Conservation (phyloP, 148 eudicot species). For the Vaccinium myrtillus region DNA sequence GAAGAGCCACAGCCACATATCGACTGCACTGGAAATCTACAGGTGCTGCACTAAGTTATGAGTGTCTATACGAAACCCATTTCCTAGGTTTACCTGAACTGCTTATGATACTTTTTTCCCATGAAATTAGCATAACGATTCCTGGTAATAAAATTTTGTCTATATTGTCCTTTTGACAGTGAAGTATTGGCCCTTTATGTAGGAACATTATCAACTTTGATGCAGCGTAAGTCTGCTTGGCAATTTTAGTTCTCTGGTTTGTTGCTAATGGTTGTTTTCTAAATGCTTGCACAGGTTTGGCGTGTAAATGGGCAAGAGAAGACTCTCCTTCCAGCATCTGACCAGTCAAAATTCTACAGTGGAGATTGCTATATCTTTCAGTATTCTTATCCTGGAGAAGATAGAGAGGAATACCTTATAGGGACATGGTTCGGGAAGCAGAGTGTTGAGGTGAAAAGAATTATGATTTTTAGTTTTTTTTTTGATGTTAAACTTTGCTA, state of each 20-base stretch:
- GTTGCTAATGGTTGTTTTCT: background rate
- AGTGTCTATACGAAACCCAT: background rate
- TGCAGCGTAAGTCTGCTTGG: background rate
- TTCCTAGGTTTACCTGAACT: slow-evolving; percentile 1
- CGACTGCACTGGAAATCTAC: slow-evolving; percentile 94
- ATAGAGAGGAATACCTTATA: slow-evolving; percentile 77
- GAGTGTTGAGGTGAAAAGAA: slow-evolving; percentile 67
- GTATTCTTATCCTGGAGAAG: slow-evolving; percentile 85
- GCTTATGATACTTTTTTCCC: background rate
- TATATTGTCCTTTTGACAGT: background rate
- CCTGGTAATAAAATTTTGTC: background rate
- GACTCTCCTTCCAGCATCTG: slow-evolving; percentile 66
- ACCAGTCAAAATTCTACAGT: slow-evolving; percentile 85
- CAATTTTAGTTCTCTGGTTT: slow-evolving; percentile 1
- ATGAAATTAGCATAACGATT: background rate
- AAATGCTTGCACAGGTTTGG: slow-evolving; percentile 70
- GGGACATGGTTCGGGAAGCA: slow-evolving; percentile 97
- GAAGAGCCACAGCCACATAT: slow-evolving; percentile 83
- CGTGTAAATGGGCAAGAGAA: slow-evolving; percentile 69
- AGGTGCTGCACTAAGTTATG: slow-evolving; percentile 45
- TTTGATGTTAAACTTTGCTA: background rate
- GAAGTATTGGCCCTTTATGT: background rate
- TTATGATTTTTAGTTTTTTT: background rate
- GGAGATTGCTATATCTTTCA: slow-evolving; percentile 97
- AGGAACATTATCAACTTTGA: background rate